Percentiles rank a stretch among this genome's conserved stretches.
Conservation (phyloP, 2,329 filamentous ascomycete genomes). For the Pseudonectria buxi region DNA sequence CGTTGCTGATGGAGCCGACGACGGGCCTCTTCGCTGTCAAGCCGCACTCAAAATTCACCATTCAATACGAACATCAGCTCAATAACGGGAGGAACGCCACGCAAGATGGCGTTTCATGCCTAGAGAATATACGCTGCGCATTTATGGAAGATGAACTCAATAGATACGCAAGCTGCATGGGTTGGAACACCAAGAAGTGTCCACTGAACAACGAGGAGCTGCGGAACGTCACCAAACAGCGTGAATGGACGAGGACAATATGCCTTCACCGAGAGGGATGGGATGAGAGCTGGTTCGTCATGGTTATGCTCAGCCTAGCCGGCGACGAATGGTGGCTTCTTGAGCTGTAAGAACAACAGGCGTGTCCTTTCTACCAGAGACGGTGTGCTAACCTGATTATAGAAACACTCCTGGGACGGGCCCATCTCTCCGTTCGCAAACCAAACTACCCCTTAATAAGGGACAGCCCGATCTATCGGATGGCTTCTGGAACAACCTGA, state of each 20-base stretch:
- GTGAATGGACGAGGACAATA: slow-evolving; percentile 55
- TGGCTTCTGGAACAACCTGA: slow-evolving; percentile 46
- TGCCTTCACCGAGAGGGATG: slow-evolving; percentile 70
- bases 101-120: slow-evolving; percentile 47
- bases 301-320: slow-evolving; percentile 60
- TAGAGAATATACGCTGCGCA: slow-evolving; percentile 58
- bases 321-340: slow-evolving; percentile 78
- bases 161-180: slow-evolving; percentile 52
- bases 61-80: slow-evolving; percentile 56
- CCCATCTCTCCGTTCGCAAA: slow-evolving; percentile 25
- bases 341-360: slow-evolving; percentile 44
- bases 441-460: slow-evolving; percentile 37
- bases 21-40: slow-evolving; percentile 70
- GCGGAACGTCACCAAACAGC: slow-evolving; percentile 54
- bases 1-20: slow-evolving; percentile 65
- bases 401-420: slow-evolving; percentile 22
- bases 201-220: slow-evolving; percentile 48
- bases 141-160: slow-evolving; percentile 56
- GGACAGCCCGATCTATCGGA: slow-evolving; percentile 39
- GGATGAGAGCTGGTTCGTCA: slow-evolving; percentile 65
- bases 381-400: slow-evolving; percentile 9
- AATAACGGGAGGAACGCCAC: slow-evolving; percentile 53
- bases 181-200: slow-evolving; percentile 52
- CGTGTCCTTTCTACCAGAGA: neutral
- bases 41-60: slow-evolving; percentile 52